These are phyloP conservation scores for Cyberlindnera sargentensis DNA, from an alignment of 805 yeast species.

Conservation along the genomic window DNA sequence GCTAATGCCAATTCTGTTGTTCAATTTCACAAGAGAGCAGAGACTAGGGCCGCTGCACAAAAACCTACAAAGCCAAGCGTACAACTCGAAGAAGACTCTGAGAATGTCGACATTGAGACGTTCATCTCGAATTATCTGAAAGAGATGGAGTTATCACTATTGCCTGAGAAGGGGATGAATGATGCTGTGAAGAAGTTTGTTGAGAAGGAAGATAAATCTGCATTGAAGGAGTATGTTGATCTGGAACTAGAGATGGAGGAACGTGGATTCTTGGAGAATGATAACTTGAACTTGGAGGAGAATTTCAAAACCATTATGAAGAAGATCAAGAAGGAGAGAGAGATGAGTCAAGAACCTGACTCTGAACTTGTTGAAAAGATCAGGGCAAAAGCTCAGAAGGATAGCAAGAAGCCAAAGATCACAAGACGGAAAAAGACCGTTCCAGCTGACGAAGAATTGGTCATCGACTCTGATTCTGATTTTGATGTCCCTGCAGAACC, in stretches of 20 bases:
- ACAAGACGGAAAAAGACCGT: neutral
- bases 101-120: conserved; percentile 47
- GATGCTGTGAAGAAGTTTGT: conserved; percentile 67
- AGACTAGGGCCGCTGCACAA: conserved; percentile 1
- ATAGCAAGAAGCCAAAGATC: neutral
- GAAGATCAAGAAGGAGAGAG: conserved; percentile 31
- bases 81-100: conserved; percentile 20
- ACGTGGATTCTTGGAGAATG: conserved; percentile 26
- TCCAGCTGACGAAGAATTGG: neutral
- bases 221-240: conserved; percentile 58
- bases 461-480: neutral
- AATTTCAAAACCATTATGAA: conserved; percentile 39
- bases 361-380: neutral
- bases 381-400: neutral
- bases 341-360: conserved; percentile 1
- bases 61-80: conserved; percentile 3
- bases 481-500: neutral
- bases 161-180: conserved; percentile 72
- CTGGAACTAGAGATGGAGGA: conserved; percentile 30
- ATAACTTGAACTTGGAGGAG: conserved; percentile 31
- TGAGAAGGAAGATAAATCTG: conserved; percentile 74
- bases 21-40: conserved; percentile 52
- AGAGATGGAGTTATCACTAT: conserved; percentile 55
- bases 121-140: conserved; percentile 57
- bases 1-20: conserved; percentile 90